Evolutionary conservation across 352 stramenopile species (phyloP).

Genomic region (Phytophthora pisi): DNA sequence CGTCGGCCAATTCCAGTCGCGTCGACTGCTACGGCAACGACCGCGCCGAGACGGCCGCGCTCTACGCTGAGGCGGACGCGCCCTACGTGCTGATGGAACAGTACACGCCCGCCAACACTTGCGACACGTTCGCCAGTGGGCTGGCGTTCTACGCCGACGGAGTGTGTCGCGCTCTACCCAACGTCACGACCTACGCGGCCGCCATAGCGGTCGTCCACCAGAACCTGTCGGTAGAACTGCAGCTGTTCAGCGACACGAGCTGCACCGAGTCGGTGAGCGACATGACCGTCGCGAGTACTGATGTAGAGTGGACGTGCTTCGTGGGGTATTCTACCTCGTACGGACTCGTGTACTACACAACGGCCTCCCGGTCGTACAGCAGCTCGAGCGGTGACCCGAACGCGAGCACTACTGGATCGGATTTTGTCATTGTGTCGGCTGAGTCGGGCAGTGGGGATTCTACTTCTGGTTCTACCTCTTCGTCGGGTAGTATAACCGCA

Average conservation of each 20-base stretch:
- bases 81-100: constrained; percentile 28
- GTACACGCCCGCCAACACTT: constrained; percentile 23
- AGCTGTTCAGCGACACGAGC: constrained; percentile 18
- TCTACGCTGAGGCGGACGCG: constrained; percentile 23
- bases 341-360: constrained; percentile 28
- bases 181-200: constrained; percentile 17
- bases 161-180: constrained; percentile 20
- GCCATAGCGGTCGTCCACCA: constrained; percentile 12
- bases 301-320: constrained; percentile 25
- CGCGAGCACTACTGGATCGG: constrained; percentile 12
- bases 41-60: constrained; percentile 9
- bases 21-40: constrained; percentile 28
- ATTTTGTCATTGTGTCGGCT: constrained; percentile 19
- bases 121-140: constrained; percentile 16
- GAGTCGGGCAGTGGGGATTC: constrained; percentile 8
- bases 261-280: constrained; percentile 17
- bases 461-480: neutral
- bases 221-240: constrained; percentile 21
- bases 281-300: constrained; percentile 8
- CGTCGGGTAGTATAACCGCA: neutral
- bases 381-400: constrained; percentile 10
- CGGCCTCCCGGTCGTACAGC: constrained; percentile 11
- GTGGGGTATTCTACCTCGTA: constrained; percentile 22
- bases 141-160: constrained; percentile 29
- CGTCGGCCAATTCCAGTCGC: constrained; percentile 14